A percentile compares a stretch with the other conserved stretches of the same genome.
phyloP scores from a whole-genome alignment of 208 protist genomes.

The Trichomonas vaginalis region DNA sequence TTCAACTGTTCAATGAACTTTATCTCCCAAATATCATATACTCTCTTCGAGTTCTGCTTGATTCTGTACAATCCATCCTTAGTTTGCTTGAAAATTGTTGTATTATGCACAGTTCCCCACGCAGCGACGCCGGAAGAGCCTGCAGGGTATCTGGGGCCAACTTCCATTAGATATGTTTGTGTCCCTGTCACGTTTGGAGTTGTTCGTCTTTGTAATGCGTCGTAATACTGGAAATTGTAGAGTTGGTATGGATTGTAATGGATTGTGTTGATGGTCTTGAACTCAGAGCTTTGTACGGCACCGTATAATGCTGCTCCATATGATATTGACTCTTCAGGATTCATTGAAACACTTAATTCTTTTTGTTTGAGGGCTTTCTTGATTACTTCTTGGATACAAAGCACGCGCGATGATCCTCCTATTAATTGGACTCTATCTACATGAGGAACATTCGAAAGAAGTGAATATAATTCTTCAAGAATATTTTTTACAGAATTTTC shows the following conservation, averaged over 20 bases:
- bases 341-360: neutral
- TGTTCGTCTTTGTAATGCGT: neutral
- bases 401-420: constrained; percentile 24
- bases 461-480: neutral
- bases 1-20: neutral
- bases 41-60: neutral
- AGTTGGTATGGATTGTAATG: neutral
- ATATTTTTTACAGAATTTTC: neutral
- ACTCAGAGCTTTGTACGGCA: neutral
- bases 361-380: neutral
- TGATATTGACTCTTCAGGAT: neutral
- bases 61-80: neutral
- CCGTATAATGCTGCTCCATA: neutral
- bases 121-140: neutral
- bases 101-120: neutral
- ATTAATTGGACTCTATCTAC: neutral
- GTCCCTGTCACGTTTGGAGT: neutral
- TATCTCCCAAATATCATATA: neutral
- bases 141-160: neutral
- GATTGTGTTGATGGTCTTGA: neutral
- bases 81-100: neutral
- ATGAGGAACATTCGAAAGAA: neutral
- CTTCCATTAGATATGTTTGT: neutral
- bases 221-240: neutral
- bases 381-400: neutral